Percentiles rank a stretch among this genome's conserved stretches.
These are phyloP conservation scores for Arabis hirsuta DNA, from an alignment of 345 rosid genomes.

Conservation along the genomic window DNA sequence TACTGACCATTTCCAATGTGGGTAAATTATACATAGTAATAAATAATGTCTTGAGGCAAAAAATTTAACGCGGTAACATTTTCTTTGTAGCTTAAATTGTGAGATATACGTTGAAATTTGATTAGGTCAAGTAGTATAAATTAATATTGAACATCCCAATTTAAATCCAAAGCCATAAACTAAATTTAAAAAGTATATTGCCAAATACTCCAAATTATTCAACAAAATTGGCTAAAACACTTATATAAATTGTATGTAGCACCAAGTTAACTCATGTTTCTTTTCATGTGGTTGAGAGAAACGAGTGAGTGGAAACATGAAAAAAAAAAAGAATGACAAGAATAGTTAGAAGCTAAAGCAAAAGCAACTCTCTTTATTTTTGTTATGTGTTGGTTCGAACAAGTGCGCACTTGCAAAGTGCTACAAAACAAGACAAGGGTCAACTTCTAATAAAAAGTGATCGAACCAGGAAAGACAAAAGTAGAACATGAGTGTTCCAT, in stretches of 20 bases:
- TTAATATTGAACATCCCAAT: no score
- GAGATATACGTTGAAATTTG: no score
- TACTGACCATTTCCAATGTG: neutral
- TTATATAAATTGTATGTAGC: neutral
- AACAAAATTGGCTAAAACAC: neutral
- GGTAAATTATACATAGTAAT: constrained; percentile 10
- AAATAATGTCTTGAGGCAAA: constrained; percentile 6
- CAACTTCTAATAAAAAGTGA: constrained; percentile 10
- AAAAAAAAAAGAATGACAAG: neutral
- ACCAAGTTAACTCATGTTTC: neutral
- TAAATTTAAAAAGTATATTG: neutral
- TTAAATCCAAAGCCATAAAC: neutral
- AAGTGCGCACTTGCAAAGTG: constrained; percentile 18
- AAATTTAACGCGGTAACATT: neutral
- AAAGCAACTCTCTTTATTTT: constrained; percentile 18
- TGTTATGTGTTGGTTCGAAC: neutral
- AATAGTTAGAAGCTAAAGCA: constrained; percentile 16
- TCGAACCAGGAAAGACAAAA: constrained; percentile 18
- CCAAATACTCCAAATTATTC: neutral
- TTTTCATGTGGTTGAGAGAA: neutral
- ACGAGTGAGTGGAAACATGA: constrained; percentile 14
- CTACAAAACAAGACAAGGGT: constrained; percentile 29
- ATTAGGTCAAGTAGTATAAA: no score
- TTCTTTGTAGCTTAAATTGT: no score
- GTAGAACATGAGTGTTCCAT: constrained; percentile 2